These are phyloP conservation scores for Scedosporium minutisporum DNA, from an alignment of 2,329 filamentous ascomycete genomes.

Conservation along the genomic window DNA sequence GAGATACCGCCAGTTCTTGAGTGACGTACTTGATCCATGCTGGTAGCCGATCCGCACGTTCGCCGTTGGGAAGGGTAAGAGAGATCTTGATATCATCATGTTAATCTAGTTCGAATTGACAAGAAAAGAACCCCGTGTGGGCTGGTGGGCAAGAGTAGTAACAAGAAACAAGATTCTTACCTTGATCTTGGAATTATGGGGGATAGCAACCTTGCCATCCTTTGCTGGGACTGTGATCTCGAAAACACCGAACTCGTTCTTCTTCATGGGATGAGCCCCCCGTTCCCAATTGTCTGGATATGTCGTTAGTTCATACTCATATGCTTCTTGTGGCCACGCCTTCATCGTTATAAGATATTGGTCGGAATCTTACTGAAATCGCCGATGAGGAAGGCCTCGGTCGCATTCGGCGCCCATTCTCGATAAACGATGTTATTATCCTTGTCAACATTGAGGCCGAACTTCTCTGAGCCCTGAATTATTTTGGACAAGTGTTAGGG, in stretches of 20 bases:
- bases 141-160: neutral
- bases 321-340: neutral
- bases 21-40: slow-evolving; percentile 98
- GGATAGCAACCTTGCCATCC: slow-evolving; percentile 67
- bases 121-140: neutral
- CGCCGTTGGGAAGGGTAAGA: slow-evolving; percentile 67
- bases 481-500: neutral
- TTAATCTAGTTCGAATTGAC: neutral
- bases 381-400: slow-evolving; percentile 75
- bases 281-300: slow-evolving; percentile 72
- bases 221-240: slow-evolving; percentile 67
- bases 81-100: slow-evolving; percentile 52
- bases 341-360: neutral
- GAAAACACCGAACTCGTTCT: slow-evolving; percentile 77
- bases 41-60: slow-evolving; percentile 78
- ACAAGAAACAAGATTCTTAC: slow-evolving; percentile 32
- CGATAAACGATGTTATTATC: slow-evolving; percentile 83
- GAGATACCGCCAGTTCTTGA: slow-evolving; percentile 81
- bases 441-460: slow-evolving; percentile 71
- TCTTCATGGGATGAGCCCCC: slow-evolving; percentile 77
- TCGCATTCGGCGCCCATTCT: slow-evolving; percentile 93
- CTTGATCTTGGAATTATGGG: slow-evolving; percentile 95
- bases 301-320: neutral
- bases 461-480: slow-evolving; percentile 69
- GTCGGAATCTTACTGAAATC: slow-evolving; percentile 67